These are phyloP conservation scores for Pseudogymnoascus sp. DNA, from an alignment of 2,329 filamentous ascomycete genomes.

Conservation along the genomic window DNA sequence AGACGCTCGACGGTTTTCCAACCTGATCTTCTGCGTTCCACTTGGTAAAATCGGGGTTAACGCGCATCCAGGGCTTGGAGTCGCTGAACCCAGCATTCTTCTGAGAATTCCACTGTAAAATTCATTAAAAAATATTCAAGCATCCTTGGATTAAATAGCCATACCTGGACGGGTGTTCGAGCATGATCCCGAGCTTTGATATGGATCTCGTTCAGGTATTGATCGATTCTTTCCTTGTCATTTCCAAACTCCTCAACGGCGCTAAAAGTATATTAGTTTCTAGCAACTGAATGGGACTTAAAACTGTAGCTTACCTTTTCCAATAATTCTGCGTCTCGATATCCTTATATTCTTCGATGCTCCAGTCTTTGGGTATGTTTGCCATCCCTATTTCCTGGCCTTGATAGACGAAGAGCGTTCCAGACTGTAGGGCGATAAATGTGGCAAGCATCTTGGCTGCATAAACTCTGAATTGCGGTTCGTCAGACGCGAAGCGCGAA, in stretches of 20 bases:
- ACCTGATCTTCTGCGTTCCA: conserved; percentile 55
- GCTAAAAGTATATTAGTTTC: conserved; percentile 18
- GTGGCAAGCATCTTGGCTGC: conserved; percentile 48
- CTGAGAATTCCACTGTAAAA: conserved; percentile 51
- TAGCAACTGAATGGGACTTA: conserved; percentile 18
- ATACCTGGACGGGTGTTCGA: conserved; percentile 50
- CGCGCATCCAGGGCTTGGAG: conserved; percentile 59
- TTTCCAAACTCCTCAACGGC: conserved; percentile 27
- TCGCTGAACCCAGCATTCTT: conserved; percentile 58
- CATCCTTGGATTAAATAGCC: conserved; percentile 8
- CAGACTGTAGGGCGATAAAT: conserved; percentile 40
- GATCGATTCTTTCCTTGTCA: conserved; percentile 32
- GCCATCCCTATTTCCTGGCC: conserved; percentile 53
- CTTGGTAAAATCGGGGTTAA: conserved; percentile 52
- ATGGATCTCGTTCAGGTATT: conserved; percentile 42
- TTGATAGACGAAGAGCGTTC: conserved; percentile 52
- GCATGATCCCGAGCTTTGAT: conserved; percentile 60
- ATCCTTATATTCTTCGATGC: conserved; percentile 60
- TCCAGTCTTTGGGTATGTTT: conserved; percentile 49
- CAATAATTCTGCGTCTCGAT: conserved; percentile 49
- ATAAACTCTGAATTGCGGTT: conserved; percentile 33
- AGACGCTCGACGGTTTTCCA: conserved; percentile 41
- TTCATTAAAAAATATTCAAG: background rate
- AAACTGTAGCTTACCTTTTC: conserved; percentile 24
- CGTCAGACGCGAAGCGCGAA: conserved; percentile 38